Evolutionary conservation across 2,329 filamentous ascomycete species (phyloP).

Genomic region (Polychaeton citri): DNA sequence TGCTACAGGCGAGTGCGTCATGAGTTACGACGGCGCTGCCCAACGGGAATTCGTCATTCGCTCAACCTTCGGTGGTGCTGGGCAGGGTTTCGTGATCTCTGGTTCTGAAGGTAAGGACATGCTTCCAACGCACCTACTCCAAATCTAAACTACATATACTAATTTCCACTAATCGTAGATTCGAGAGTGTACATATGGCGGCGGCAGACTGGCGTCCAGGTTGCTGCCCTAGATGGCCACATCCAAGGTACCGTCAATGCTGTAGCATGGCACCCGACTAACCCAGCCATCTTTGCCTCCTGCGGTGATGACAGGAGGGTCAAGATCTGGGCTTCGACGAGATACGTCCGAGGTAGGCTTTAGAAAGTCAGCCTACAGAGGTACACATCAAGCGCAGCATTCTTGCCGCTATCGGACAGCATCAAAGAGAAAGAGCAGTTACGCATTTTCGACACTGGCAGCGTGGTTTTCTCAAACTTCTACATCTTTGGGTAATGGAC

Average conservation of each 20-base stretch:
- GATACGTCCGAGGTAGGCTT: not conserved
- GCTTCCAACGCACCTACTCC: no score
- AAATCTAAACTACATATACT: no score
- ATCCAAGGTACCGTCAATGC: slow-evolving; percentile 66
- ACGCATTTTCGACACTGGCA: no score
- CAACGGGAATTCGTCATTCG: slow-evolving; percentile 71
- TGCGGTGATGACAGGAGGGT: slow-evolving; percentile 79
- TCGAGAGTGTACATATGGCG: slow-evolving; percentile 78
- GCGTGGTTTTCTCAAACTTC: no score
- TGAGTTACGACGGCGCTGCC: slow-evolving; percentile 61
- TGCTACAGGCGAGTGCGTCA: slow-evolving; percentile 54
- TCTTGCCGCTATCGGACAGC: no score
- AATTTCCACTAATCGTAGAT: no score
- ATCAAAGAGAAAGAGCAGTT: no score
- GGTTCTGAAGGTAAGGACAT: slow-evolving; percentile 64
- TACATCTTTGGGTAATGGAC: no score
- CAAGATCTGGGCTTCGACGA: slow-evolving; percentile 56
- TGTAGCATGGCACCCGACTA: slow-evolving; percentile 74
- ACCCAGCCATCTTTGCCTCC: slow-evolving; percentile 76
- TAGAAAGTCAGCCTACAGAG: not conserved
- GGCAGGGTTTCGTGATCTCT: slow-evolving; percentile 81
- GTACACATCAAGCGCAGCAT: no score
- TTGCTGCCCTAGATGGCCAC: slow-evolving; percentile 68
- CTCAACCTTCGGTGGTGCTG: slow-evolving; percentile 73
- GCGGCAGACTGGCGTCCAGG: slow-evolving; percentile 61